Conservation (phyloP, 768 basidiomycete genomes). For the Clathrus columnatus region DNA sequence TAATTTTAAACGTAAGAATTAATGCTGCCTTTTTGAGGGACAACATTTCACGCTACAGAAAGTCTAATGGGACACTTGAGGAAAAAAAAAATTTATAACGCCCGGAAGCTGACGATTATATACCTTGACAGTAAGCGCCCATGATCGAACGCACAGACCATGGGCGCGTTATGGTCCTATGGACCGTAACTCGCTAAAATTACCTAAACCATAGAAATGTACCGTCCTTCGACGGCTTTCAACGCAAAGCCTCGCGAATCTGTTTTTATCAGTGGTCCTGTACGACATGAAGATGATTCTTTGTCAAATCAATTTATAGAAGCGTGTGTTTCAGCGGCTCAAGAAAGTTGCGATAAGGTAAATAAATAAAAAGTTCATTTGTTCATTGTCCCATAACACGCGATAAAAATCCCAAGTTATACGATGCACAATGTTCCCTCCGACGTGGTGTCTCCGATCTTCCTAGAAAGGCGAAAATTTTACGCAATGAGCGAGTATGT, state of each 20-base stretch:
- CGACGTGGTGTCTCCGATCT: constrained; percentile 65
- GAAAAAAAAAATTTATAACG: background rate
- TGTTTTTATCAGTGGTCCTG: constrained; percentile 58
- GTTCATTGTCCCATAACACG: constrained; percentile 25
- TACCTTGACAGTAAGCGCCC: background rate
- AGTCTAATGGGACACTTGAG: constrained; percentile 8
- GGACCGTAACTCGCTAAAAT: too few species aligned
- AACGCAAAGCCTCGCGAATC: constrained; percentile 44
- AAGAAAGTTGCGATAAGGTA: constrained; percentile 59
- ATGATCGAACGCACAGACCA: constrained; percentile 1
- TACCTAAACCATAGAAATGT: too few species aligned
- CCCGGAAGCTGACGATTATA: background rate
- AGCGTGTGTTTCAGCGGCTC: constrained; percentile 71
- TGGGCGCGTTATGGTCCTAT: background rate
- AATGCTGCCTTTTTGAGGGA: background rate
- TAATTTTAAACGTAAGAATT: constrained; percentile 3
- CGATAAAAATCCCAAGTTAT: constrained; percentile 32
- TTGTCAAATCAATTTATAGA: constrained; percentile 62
- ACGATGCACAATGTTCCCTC: constrained; percentile 61
- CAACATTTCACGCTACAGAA: constrained; percentile 8
- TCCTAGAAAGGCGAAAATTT: constrained; percentile 56
- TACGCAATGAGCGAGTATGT: constrained; percentile 58
- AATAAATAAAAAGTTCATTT: constrained; percentile 4
- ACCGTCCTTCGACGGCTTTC: constrained; percentile 7
- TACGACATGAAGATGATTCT: constrained; percentile 56